Evolutionary conservation across 176 grass and related monocot genomes (phyloP), one percentile per base, ranked within the genome.

Genomic region (Carex scoparia): DNA sequence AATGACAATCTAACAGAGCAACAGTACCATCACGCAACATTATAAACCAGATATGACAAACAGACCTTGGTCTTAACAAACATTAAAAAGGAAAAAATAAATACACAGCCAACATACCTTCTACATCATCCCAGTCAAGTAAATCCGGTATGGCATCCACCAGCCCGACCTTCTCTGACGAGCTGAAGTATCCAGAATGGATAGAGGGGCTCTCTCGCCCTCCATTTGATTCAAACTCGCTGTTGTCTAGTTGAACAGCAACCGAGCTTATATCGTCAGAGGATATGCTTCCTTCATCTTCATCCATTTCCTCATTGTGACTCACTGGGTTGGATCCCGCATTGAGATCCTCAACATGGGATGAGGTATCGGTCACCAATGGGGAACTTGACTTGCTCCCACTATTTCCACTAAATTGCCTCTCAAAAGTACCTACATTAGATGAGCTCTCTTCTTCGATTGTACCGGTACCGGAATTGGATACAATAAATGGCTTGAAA

Each of bases 171-270:
- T 85, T 91, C 88, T 87, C 88, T 86, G 85, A 70, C 16, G 86
- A 87, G 83, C 79, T 57, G 80, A 90, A 87, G 85, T 84, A 88
- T 33, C 65, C 87, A 79, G 92, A 84, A 71, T 91, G 84, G 14
- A 89, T 81, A 42, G 88, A 86, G 79, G 83, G 58, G 82, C 86
- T 93, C 65, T 90, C 94, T 78, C 87, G 88, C 51, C 89, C 89
- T 57, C 81, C 80, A 78, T 81, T 84, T 16, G 59, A 38, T 28
- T 92, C 87, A 82, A 97, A 94, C 82, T 92, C 94, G 58, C 86
- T 94, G 44, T 89, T 79, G 87, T 94, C 94, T 72, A 89, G 86
- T 87, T 92, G 89, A 87, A 94, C 91, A 86, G 90, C 88, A 82
- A 97, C 56, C 7, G 94, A 97, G 35, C 89, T 92, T 79, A 88